A percentile compares a stretch with the other conserved stretches of the same genome.
Evolutionary conservation across 768 basidiomycete genomes (phyloP).

Genomic region (Filobasidium floriforme): DNA sequence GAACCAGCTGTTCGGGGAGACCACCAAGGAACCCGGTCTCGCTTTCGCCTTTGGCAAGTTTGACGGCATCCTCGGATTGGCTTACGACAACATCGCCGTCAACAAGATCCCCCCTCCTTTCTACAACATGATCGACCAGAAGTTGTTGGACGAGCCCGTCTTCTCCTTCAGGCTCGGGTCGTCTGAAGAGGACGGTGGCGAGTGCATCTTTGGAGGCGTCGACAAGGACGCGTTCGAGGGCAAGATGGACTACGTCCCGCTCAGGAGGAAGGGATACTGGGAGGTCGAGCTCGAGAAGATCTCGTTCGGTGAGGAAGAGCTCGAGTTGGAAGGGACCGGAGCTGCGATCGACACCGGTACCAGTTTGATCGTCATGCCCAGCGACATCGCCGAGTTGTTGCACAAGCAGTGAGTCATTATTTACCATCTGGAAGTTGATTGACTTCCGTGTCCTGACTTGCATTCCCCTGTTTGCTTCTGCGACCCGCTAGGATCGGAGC

Average conservation of each 20-base stretch:
- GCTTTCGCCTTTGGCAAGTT: conserved; percentile 86
- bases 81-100: conserved; percentile 89
- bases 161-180: conserved; percentile 90
- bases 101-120: conserved; percentile 88
- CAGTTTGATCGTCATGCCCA: conserved; percentile 84
- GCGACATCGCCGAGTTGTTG: conserved; percentile 94
- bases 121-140: conserved; percentile 80
- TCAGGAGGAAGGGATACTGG: conserved; percentile 95
- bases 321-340: conserved; percentile 88
- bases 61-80: conserved; percentile 91
- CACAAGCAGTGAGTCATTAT: conserved; percentile 53
- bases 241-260: conserved; percentile 73
- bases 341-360: conserved; percentile 60
- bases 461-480: neutral
- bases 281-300: conserved; percentile 90
- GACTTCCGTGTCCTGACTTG: neutral
- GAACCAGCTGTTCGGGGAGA: conserved; percentile 84
- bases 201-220: conserved; percentile 84
- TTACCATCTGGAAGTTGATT: neutral
- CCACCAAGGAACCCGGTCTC: conserved; percentile 89
- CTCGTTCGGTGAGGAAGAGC: conserved; percentile 70
- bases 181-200: conserved; percentile 80
- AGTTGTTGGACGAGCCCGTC: conserved; percentile 71
- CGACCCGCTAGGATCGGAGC: conserved; percentile 63
- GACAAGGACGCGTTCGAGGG: conserved; percentile 70